Base-by-base conservation (phyloP, 345 rosid species). In the Salix viminalis region DNA sequence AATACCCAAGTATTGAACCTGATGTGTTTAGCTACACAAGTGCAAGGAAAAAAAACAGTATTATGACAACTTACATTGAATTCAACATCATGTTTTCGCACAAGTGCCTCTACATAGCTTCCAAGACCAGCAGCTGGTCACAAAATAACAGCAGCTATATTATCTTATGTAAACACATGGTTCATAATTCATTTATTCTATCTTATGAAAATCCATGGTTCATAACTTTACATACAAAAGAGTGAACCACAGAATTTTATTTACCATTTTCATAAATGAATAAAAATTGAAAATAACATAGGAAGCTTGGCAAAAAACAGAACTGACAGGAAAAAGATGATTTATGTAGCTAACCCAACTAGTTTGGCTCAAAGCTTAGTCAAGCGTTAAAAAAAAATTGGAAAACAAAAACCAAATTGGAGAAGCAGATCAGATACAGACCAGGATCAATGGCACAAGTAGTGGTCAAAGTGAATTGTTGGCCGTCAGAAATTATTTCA, bases 121-220 rank as follows among this genome's bases (percentile, higher is more conserved):
- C 99, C 98, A 81, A 96, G 84, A 73, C 98, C 97, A 77, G 99
- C 91, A 87, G 95, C 99, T 96, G 90, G 77, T 80, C 75, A 81
- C 69, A 81, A 56, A 58, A 81, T 44, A 5, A 79, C 14, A 64
- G 84, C 6, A 73, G 69, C 67, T 15, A 24, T 70, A 71, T 41
- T 41, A 41, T 41, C 46, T 41, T 41, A 41, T 41, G 44, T 2
- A 3, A 41, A 11, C 4, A 10, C 46, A 0, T 41, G 46, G 46
- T 41, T 41, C 46, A 41, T 41, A 41, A 41, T 10, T 41, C 12
- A 10, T 41, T 41, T 41, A 24, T 70, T 74, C 11, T 41, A 41
- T 41, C 46, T 41, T 41, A 41, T 41, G 46, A 2, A 3, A 41
- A 41, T 2, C 5, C 26, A n/a, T 0, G 62, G 62, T 56, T n/a